Evolutionary conservation across 148 eudicot species (phyloP).

Genomic region (Linanthus parryae): DNA sequence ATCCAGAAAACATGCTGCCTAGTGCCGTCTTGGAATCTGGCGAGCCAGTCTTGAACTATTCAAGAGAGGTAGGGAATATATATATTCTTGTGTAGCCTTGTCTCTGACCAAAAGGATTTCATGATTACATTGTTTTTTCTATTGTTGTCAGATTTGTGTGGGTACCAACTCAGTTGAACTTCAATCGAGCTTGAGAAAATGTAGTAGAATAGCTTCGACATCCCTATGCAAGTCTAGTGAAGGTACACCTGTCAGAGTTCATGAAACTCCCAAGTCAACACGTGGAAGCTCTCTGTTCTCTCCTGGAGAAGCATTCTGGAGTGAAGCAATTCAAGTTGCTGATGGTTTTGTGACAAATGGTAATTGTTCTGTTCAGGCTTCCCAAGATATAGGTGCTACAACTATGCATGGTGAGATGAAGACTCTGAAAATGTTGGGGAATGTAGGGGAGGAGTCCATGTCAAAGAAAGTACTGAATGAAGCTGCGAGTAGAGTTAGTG

Average conservation of each 20-base stretch:
- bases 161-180: constrained; percentile 18
- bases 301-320: constrained; percentile 96
- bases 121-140: too few species aligned
- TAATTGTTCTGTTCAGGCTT: constrained; percentile 15
- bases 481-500: constrained; percentile 21
- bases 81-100: too few species aligned
- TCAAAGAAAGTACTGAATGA: constrained; percentile 15
- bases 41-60: constrained; percentile 21
- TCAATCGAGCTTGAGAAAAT: constrained; percentile 58
- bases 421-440: constrained; percentile 17
- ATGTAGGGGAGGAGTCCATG: constrained; percentile 17
- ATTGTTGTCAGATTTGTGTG: constrained; percentile 38
- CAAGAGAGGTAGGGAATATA: constrained; percentile 27
- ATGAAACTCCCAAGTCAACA: constrained; percentile 71
- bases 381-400: constrained; percentile 17
- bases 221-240: constrained; percentile 14
- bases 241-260: constrained; percentile 57
- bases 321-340: constrained; percentile 84
- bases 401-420: constrained; percentile 17
- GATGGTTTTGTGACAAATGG: constrained; percentile 51
- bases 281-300: constrained; percentile 76
- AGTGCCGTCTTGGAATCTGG: constrained; percentile 19
- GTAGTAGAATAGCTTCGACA: constrained; percentile 31
- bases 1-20: constrained; percentile 11
- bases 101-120: too few species aligned